A percentile compares a stretch with the other conserved stretches of the same genome.
Conservation (phyloP, 1,284 basidiomycete species). For the Irpex sp. region DNA sequence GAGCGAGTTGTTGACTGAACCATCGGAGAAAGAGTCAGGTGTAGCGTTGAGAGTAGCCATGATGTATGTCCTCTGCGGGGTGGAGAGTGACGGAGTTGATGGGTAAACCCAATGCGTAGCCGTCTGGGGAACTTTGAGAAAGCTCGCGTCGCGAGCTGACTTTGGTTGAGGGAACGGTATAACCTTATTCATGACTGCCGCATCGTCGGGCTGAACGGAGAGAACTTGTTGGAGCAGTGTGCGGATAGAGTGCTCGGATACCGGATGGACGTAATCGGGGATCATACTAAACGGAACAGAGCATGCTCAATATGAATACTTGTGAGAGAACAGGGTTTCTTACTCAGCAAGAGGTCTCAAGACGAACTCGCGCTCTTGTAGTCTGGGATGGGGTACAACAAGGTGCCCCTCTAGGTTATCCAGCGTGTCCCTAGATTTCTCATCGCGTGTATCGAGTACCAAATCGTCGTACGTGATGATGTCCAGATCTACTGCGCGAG, state of each 20-base stretch:
- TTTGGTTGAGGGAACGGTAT: constrained; percentile 50
- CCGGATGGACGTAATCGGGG: constrained; percentile 66
- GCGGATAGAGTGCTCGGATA: constrained; percentile 42
- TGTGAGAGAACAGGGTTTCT: constrained; percentile 24
- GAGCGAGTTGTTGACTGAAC: constrained; percentile 55
- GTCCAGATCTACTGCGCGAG: constrained; percentile 90
- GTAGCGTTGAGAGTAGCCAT: constrained; percentile 97
- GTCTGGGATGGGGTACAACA: constrained; percentile 80
- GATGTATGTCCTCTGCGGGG: constrained; percentile 53
- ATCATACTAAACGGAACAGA: constrained; percentile 51
- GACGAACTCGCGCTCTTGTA: constrained; percentile 90
- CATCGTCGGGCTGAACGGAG: constrained; percentile 24
- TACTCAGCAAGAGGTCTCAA: constrained; percentile 86
- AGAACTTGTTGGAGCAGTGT: constrained; percentile 42
- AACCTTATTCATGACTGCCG: constrained; percentile 59
- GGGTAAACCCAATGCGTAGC: constrained; percentile 53
- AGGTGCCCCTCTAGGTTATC: constrained; percentile 64
- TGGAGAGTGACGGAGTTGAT: constrained; percentile 16
- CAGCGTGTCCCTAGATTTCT: constrained; percentile 33
- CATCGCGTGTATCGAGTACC: constrained; percentile 56
- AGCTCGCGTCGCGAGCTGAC: constrained; percentile 1
- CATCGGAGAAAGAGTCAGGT: constrained; percentile 97
- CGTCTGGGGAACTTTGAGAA: constrained; percentile 41
- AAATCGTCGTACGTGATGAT: constrained; percentile 77
- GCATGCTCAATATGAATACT: neutral